Evolutionary conservation across 306 rosid species (phyloP), one percentile per base, ranked within the genome.

Genomic region (Glycine soja): DNA sequence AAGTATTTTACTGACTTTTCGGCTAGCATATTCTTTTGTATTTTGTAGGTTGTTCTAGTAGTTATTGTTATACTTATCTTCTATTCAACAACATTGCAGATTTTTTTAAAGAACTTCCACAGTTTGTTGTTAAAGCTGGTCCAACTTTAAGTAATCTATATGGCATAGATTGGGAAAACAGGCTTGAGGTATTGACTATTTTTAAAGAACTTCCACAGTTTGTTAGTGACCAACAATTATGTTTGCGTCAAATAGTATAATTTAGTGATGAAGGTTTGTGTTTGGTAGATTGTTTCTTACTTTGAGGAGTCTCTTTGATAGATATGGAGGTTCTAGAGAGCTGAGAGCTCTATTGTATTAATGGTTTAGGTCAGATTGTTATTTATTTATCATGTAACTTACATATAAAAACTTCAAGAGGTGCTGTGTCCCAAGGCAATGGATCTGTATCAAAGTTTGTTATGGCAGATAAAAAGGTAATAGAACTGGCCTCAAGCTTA

Each of bases 41-140:
- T 66, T 59, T 70, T 66, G 71, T 83, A 47, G 72, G 40, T 70
- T 62, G 63, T 71, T 76, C 45, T 70, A 14, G 73, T 70, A 59
- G 70, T 79, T 64, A 70, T 52, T 47, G 50, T 77, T 79, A 46
- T 83, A 13, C 72, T 66, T 74, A 72, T 84, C 66, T 72, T 77
- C 45, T 74, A 43, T 82, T 80, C 54, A 65, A 76, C 92, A 96
- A 98, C 87, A 85, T 96, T 72, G 83, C 86, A 64, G 98, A 93
- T 65, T 96, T 96, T 82, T 93, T 93, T 80, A 93, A 90, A 89
- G 99, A 96, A 90, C 90, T 96, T 78, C 98, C 98, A 74, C 99
- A 96, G 87, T 93, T 88, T 90, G 86, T 93, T 73, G 97, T 89
- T 7, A 96, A 92, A 86, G 95, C 97, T 48, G 95, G 98, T 85